Percentiles rank a stretch among this genome's conserved stretches.
These are phyloP conservation scores for Amanita polypyramis DNA, from an alignment of 768 basidiomycete species.

Conservation along the genomic window DNA sequence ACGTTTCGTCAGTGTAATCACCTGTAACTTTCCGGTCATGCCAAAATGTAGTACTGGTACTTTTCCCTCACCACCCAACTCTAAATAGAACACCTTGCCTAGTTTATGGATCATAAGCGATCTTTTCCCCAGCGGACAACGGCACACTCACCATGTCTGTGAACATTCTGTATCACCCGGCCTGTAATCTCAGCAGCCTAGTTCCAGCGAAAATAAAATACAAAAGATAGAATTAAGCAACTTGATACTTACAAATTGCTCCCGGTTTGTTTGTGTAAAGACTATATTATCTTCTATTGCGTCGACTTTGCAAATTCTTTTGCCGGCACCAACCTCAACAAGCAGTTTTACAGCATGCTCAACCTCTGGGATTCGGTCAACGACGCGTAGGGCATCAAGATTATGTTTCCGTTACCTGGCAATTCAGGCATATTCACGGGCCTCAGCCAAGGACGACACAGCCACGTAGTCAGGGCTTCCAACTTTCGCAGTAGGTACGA, in stretches of 20 bases:
- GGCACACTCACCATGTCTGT: conserved; percentile 38
- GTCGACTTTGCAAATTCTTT: conserved; percentile 44
- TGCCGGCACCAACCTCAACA: conserved; percentile 38
- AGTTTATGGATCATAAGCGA: neutral
- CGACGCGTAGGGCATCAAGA: neutral
- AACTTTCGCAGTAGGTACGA: neutral
- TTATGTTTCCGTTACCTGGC: conserved; percentile 26
- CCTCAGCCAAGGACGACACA: neutral
- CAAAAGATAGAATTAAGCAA: neutral
- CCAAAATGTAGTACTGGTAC: conserved; percentile 72
- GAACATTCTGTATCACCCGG: conserved; percentile 34
- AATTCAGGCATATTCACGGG: conserved; percentile 37
- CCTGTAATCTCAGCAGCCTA: conserved; percentile 48
- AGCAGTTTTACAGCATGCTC: conserved; percentile 55
- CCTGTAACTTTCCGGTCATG: conserved; percentile 81
- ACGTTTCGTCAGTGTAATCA: neutral
- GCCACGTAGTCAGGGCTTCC: neutral
- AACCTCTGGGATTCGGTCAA: conserved; percentile 38
- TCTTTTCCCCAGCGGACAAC: neutral
- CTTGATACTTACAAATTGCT: conserved; percentile 45
- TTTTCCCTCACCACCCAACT: conserved; percentile 48
- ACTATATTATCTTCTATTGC: conserved; percentile 53
- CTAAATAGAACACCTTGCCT: conserved; percentile 63
- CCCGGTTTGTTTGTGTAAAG: conserved; percentile 43
- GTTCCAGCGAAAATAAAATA: conserved; percentile 2